A percentile compares a stretch with the other conserved stretches of the same genome.
These are phyloP conservation scores for Quercus ilex DNA, from an alignment of 306 rosid species.

Conservation along the genomic window DNA sequence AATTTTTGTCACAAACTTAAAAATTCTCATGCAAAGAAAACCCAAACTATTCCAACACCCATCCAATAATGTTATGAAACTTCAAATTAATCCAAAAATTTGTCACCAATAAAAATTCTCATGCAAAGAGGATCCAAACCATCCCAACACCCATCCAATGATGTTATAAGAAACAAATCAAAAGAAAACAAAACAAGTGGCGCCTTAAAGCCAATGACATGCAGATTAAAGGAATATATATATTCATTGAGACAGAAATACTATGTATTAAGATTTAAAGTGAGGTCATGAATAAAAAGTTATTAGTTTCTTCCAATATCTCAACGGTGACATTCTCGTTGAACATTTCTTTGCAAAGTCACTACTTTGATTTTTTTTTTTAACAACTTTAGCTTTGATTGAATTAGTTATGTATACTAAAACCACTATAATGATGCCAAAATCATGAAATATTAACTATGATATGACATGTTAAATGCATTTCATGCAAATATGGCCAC, in stretches of 20 bases:
- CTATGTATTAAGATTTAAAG: slow-evolving; percentile 6
- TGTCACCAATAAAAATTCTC: neutral
- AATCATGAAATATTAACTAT: too few relatives aligned
- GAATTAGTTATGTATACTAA: too few relatives aligned
- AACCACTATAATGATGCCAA: too few relatives aligned
- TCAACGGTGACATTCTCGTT: too few relatives aligned
- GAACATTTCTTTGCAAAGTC: too few relatives aligned
- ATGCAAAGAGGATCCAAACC: neutral
- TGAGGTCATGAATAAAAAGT: too few relatives aligned
- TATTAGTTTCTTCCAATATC: too few relatives aligned
- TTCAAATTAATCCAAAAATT: neutral
- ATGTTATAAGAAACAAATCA: neutral
- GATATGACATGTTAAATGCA: too few relatives aligned
- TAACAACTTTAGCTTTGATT: too few relatives aligned
- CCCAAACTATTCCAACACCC: neutral
- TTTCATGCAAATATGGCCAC: too few relatives aligned
- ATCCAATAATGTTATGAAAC: neutral
- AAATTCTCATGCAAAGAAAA: neutral
- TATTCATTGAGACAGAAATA: slow-evolving; percentile 1
- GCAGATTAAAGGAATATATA: neutral
- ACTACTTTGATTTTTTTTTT: too few relatives aligned
- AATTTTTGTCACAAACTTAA: neutral
- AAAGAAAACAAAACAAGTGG: neutral
- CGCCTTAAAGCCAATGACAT: neutral
- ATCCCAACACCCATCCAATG: neutral